A percentile compares a stretch with the other conserved stretches of the same genome.
Evolutionary conservation across 1,284 basidiomycete genomes (phyloP).

Genomic region (Ustilago cynodontis): DNA sequence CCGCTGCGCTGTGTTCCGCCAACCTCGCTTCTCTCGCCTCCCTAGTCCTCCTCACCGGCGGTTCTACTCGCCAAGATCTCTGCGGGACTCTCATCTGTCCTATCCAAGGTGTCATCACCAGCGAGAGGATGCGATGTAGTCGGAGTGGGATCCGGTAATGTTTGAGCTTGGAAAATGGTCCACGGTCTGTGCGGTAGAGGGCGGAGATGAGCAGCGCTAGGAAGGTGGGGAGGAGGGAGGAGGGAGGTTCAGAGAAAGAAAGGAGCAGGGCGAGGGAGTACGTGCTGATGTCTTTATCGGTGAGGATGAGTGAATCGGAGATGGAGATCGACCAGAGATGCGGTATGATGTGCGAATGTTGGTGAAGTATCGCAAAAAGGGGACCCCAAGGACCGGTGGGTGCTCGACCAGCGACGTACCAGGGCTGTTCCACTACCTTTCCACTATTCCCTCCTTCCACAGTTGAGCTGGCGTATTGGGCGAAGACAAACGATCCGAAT

Average conservation of each 20-base stretch:
- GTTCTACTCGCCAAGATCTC: conserved; percentile 33
- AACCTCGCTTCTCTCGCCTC: conserved; percentile 31
- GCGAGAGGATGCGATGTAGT: conserved; percentile 17
- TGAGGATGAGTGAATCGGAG: conserved; percentile 14
- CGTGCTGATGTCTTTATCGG: conserved; percentile 25
- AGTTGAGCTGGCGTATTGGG: background rate
- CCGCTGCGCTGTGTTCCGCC: conserved; percentile 24
- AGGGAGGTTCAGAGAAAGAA: conserved; percentile 20
- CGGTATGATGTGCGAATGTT: conserved; percentile 41
- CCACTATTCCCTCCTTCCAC: background rate
- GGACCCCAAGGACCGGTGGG: conserved; percentile 43
- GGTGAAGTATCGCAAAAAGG: conserved; percentile 37
- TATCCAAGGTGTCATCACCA: conserved; percentile 16
- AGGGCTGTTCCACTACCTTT: background rate
- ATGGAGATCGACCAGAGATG: conserved; percentile 32
- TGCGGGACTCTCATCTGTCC: conserved; percentile 25
- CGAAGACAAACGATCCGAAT: background rate
- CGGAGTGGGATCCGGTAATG: conserved; percentile 26
- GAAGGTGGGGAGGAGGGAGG: background rate
- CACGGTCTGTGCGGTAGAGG: conserved; percentile 17
- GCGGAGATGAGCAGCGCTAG: conserved; percentile 23
- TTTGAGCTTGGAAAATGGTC: conserved; percentile 1
- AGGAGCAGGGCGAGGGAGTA: conserved; percentile 22
- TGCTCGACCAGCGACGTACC: conserved; percentile 12
- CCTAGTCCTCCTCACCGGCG: conserved; percentile 17